Base-by-base conservation (phyloP, 2,329 filamentous ascomycete species). In the Colletotrichum chrysophilum region DNA sequence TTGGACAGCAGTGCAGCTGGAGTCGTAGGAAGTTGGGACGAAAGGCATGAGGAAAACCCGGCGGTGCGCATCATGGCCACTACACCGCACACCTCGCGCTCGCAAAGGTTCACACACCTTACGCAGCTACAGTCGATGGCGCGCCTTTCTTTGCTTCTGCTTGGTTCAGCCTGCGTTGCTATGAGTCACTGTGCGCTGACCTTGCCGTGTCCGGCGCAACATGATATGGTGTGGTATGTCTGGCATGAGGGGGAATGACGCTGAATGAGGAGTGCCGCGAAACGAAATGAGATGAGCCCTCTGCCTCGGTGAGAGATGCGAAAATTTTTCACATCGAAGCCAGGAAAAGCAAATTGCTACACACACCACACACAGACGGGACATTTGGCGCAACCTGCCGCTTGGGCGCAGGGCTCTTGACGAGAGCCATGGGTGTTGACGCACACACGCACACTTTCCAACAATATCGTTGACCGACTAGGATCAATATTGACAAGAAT, bases 1-100 rank as follows among this genome's bases (percentile, higher is more conserved):
- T 77, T 77, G 76, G 76, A 77, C 76, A 77, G 66, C 76, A 76
- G 66, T 77, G 76, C 76, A 77, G 76, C 74, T 66, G 30, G n/a
- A 64, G 60, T 71, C 64, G 69, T 34, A 24, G 16, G 48, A 36
- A 36, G 74, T 77, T 77, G 76, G 76, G 76, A 74, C 76, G 24
- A 66, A 74, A 74, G 61, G 48, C 74, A 67, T 75, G 56, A 56
- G 43, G 26, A 58, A 38, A 61, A 21, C 43, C 28, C 36, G 30
- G 55, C 21, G 32, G 30, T 62, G 71, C 69, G 32, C 69, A 64
- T 60, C 43, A 52, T 61, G 26, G 43, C 43, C n/a, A 10, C 36
- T 66, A 64, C 56, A 70, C 74, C 65, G 26, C 74, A 52, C 52
- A 74, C 70, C 72, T 66, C 70, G 65, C 21, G 28, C 60, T 38